phyloP scores from a whole-genome alignment of 1,139 yeast genomes.

The Trichomonascaceae sp. region DNA sequence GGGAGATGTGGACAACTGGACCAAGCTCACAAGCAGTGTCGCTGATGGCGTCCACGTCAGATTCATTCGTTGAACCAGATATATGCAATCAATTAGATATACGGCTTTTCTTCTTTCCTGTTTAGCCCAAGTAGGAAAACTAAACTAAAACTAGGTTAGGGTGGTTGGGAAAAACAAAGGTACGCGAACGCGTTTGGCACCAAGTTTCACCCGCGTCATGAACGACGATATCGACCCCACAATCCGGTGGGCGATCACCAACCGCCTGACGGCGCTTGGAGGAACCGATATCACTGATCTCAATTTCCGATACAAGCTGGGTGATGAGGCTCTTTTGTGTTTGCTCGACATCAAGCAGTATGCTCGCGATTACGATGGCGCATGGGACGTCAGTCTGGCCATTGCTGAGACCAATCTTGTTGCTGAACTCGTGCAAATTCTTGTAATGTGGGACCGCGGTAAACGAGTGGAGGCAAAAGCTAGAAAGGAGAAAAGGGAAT shows the following conservation, averaged over 20 bases:
- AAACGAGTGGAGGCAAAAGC: not conserved
- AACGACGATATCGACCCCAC: too few species aligned
- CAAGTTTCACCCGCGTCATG: too few species aligned
- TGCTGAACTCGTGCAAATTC: slow-evolving; percentile 58
- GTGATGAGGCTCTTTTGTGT: slow-evolving; percentile 86
- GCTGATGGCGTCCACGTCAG: slow-evolving; percentile 6
- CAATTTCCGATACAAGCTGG: slow-evolving; percentile 56
- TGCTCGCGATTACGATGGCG: slow-evolving; percentile 68
- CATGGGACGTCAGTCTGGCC: slow-evolving; percentile 77
- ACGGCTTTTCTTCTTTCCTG: too few species aligned
- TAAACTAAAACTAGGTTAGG: too few species aligned
- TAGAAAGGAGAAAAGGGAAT: not conserved
- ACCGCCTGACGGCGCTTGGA: slow-evolving; percentile 68
- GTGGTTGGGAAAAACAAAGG: too few species aligned
- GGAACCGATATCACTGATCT: slow-evolving; percentile 52
- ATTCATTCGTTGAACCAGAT: too few species aligned
- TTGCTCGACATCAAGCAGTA: slow-evolving; percentile 78
- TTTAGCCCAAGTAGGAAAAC: too few species aligned
- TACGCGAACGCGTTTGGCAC: too few species aligned
- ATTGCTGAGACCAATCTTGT: slow-evolving; percentile 73
- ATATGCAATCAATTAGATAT: too few species aligned
- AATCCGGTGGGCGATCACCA: slow-evolving; percentile 62
- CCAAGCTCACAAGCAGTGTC: slow-evolving; percentile 7
- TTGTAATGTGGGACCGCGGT: slow-evolving; percentile 55
- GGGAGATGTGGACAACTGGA: slow-evolving; percentile 3